phyloP scores from a whole-genome alignment of 306 rosid species.

The Abrus pulchellus region DNA sequence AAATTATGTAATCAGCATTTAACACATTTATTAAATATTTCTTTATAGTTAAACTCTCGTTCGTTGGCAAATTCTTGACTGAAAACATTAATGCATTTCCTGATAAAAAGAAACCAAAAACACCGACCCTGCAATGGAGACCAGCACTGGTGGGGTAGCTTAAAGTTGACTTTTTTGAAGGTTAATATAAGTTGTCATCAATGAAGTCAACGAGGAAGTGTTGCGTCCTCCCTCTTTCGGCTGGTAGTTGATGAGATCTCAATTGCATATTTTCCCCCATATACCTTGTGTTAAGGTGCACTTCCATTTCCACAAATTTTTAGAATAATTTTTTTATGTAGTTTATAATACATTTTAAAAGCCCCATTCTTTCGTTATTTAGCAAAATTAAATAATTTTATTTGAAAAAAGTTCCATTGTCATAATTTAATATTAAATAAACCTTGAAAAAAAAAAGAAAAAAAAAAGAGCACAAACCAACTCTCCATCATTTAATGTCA shows the following conservation, averaged over 20 bases:
- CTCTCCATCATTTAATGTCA: background rate
- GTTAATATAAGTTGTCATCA: background rate
- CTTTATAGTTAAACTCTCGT: background rate
- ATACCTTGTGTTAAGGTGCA: background rate
- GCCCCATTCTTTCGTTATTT: background rate
- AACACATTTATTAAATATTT: too few relatives aligned
- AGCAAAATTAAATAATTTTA: background rate
- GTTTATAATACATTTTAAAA: too few relatives aligned
- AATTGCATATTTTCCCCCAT: background rate
- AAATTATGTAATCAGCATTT: too few relatives aligned
- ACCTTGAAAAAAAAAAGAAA: background rate
- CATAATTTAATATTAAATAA: background rate
- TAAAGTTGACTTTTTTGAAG: constrained; percentile 32
- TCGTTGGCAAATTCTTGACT: background rate
- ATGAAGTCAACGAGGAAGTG: constrained; percentile 21
- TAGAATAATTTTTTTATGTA: too few relatives aligned
- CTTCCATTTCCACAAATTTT: too few relatives aligned
- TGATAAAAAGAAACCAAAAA: background rate
- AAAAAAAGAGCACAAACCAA: background rate
- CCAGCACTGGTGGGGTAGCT: constrained; percentile 8
- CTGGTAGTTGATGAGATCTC: constrained; percentile 38
- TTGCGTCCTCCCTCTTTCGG: constrained; percentile 30
- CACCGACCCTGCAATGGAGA: background rate
- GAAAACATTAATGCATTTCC: background rate
- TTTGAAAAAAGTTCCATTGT: background rate